These are phyloP conservation scores for Chaetomiaceae sp. DNA, from an alignment of 2,329 filamentous ascomycete species.

Conservation along the genomic window DNA sequence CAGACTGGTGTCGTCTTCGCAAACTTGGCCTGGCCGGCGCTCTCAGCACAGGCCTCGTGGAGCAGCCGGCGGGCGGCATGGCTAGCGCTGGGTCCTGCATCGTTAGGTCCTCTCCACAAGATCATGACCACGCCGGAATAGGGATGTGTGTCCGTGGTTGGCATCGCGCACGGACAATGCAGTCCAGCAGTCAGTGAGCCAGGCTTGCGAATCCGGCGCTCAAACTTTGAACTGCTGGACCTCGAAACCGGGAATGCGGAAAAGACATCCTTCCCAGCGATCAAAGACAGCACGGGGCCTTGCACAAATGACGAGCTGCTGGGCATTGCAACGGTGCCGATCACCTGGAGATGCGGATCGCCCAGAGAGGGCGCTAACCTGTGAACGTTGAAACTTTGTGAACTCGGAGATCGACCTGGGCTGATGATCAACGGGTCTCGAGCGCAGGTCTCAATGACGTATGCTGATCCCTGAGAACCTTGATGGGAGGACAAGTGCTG, in stretches of 20 bases:
- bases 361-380: no score
- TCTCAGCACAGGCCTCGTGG: background rate
- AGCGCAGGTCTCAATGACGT: no score
- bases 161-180: conserved; percentile 19
- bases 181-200: no score
- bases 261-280: background rate
- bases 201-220: background rate
- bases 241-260: background rate
- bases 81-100: conserved; percentile 5
- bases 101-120: conserved; percentile 1
- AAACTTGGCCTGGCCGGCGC: background rate
- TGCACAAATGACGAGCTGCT: no score
- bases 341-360: no score
- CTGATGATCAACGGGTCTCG: no score
- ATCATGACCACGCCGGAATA: conserved; percentile 9
- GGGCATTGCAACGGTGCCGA: no score
- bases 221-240: background rate
- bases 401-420: no score
- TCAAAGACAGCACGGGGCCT: background rate
- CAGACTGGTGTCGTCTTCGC: background rate
- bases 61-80: background rate
- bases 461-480: no score
- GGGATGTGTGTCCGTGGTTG: conserved; percentile 12
- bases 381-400: no score
- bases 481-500: no score